Evolutionary conservation across 192 early-diverging fungal genomes (phyloP).

Genomic region (Gaertneriomyces sp.): DNA sequence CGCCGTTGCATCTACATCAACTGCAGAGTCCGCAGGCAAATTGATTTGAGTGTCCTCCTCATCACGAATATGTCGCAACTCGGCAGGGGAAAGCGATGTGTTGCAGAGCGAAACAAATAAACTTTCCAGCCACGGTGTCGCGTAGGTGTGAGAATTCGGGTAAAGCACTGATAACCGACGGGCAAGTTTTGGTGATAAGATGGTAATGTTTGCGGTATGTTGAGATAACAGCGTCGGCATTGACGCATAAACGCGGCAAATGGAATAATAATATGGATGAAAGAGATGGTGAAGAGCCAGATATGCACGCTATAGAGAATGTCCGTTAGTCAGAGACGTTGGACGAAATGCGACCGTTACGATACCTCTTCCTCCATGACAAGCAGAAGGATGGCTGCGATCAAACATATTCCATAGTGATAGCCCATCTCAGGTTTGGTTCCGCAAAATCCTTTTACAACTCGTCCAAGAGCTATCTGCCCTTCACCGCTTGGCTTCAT

Average conservation of each 20-base stretch:
- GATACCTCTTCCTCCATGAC: conserved; percentile 26
- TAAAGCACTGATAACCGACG: too few relatives aligned
- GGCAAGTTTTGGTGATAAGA: too few relatives aligned
- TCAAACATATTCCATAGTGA: conserved; percentile 1
- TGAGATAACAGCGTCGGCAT: too few relatives aligned
- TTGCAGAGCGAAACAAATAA: too few relatives aligned
- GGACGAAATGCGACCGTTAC: neutral
- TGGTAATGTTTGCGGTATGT: too few relatives aligned
- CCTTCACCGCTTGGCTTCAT: conserved; percentile 25
- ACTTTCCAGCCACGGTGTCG: too few relatives aligned
- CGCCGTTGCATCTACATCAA: too few relatives aligned
- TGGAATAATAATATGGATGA: neutral
- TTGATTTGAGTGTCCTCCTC: too few relatives aligned
- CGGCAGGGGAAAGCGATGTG: too few relatives aligned
- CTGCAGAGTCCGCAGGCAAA: too few relatives aligned
- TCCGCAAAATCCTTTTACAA: conserved; percentile 9
- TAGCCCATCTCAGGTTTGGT: conserved; percentile 1
- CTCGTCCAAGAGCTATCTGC: conserved; percentile 15
- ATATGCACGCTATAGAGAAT: neutral
- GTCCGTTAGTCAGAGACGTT: neutral
- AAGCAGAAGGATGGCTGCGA: conserved; percentile 15
- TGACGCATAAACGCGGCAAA: neutral
- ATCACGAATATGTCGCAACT: too few relatives aligned
- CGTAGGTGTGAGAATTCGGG: too few relatives aligned
- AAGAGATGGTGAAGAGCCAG: neutral